Conservation (phyloP, 768 basidiomycete species). For the Lanmaoa rubissima region DNA sequence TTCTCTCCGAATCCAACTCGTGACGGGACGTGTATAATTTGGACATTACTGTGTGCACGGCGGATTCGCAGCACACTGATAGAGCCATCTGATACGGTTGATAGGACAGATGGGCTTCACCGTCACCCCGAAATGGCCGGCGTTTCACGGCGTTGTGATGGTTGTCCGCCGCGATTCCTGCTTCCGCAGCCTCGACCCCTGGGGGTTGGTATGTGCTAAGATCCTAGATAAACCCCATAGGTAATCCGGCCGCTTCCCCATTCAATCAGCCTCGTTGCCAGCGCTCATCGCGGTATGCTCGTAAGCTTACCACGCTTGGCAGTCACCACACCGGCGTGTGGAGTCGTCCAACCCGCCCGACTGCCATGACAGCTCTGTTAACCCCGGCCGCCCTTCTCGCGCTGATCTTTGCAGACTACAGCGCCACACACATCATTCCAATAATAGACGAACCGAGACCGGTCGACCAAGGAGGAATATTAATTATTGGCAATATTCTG, state of each 20-base stretch:
- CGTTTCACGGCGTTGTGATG: conserved; percentile 23
- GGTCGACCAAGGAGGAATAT: too few species aligned
- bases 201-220: neutral
- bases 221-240: neutral
- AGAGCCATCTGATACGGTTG: conserved; percentile 30
- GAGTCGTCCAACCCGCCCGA: neutral
- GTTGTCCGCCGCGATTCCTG: conserved; percentile 19
- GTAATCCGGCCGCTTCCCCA: conserved; percentile 4
- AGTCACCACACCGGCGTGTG: neutral
- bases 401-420: conserved; percentile 15
- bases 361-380: conserved; percentile 1
- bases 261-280: conserved; percentile 5
- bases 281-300: conserved; percentile 13
- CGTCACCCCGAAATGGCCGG: conserved; percentile 4
- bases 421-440: conserved; percentile 14
- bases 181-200: neutral
- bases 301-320: conserved; percentile 14
- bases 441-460: too few species aligned
- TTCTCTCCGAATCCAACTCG: neutral
- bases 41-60: conserved; percentile 4
- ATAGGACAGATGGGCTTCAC: conserved; percentile 16
- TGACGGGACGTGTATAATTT: conserved; percentile 3
- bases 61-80: conserved; percentile 18
- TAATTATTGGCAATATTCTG: too few species aligned
- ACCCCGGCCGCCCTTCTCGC: conserved; percentile 6